A percentile compares a stretch with the other conserved stretches of the same genome.
Evolutionary conservation across 768 basidiomycete species (phyloP).

Genomic region (Crassisporium funariophilum): DNA sequence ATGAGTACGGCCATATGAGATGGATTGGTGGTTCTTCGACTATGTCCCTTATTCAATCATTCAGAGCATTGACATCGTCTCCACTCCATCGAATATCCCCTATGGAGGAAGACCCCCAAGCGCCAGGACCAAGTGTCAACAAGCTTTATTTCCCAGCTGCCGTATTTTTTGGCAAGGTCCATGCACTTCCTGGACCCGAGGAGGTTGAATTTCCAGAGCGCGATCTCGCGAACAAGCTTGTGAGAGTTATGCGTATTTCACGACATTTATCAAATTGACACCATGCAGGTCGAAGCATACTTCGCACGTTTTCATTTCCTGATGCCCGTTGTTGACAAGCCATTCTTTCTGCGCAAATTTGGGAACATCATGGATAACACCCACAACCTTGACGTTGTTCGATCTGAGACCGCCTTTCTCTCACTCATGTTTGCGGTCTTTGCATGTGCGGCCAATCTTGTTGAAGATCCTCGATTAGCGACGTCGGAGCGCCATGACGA

Average conservation of each 20-base stretch:
- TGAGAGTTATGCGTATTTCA: conserved; percentile 39
- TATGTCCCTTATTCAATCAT: conserved; percentile 90
- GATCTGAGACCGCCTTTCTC: conserved; percentile 73
- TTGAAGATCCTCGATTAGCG: conserved; percentile 70
- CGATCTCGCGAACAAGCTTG: conserved; percentile 85
- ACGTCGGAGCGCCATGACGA: conserved; percentile 63
- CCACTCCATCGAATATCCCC: conserved; percentile 79
- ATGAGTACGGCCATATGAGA: conserved; percentile 87
- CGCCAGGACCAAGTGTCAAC: conserved; percentile 78
- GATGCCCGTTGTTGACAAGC: conserved; percentile 86
- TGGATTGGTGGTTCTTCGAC: conserved; percentile 93
- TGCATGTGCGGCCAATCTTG: conserved; percentile 81
- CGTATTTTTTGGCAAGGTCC: conserved; percentile 84
- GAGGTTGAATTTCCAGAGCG: conserved; percentile 87
- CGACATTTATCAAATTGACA: conserved; percentile 19
- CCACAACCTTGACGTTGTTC: conserved; percentile 51
- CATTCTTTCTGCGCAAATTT: conserved; percentile 76
- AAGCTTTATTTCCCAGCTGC: conserved; percentile 88
- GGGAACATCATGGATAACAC: conserved; percentile 72
- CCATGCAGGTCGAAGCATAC: conserved; percentile 76
- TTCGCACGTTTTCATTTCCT: conserved; percentile 86
- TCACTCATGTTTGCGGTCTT: conserved; percentile 87
- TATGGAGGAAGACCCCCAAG: conserved; percentile 81
- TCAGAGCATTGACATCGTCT: conserved; percentile 73
- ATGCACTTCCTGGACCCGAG: conserved; percentile 78